Conservation (phyloP, 805 yeast species). For the Metschnikowia similis region DNA sequence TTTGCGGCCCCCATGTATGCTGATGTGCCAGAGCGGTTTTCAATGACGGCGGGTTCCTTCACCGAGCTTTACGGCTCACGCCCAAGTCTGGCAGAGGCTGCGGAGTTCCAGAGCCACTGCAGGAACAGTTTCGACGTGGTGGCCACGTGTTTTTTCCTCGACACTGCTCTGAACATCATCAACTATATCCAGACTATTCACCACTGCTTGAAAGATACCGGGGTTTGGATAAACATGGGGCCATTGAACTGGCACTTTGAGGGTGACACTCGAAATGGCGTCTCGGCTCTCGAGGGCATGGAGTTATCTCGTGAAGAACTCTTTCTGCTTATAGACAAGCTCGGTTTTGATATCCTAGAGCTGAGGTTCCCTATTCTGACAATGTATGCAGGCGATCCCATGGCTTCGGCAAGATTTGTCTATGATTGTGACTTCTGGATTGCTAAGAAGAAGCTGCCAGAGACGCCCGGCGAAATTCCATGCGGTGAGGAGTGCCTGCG, state of each 20-base stretch:
- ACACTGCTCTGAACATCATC: conserved; percentile 56
- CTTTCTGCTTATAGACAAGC: conserved; percentile 35
- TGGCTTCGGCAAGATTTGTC: conserved; percentile 49
- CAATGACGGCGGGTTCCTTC: conserved; percentile 72
- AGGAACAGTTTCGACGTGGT: conserved; percentile 39
- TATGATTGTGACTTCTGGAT: conserved; percentile 72
- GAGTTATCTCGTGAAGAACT: conserved; percentile 60
- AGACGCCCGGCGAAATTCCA: no score
- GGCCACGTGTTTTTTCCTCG: conserved; percentile 58
- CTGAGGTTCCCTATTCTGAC: conserved; percentile 43
- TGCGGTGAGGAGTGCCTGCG: no score
- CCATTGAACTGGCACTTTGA: conserved; percentile 74
- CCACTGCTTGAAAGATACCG: conserved; percentile 42
- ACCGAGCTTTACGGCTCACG: conserved; percentile 56
- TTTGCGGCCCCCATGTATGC: conserved; percentile 1
- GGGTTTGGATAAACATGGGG: conserved; percentile 63
- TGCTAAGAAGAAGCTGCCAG: conserved; percentile 6
- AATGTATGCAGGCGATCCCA: conserved; percentile 50
- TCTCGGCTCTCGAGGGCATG: conserved; percentile 40
- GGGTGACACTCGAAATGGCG: conserved; percentile 24
- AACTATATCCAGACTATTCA: conserved; percentile 51
- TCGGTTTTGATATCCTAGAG: conserved; percentile 50
- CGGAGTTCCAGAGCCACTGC: conserved; percentile 30
- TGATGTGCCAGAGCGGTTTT: conserved; percentile 44
- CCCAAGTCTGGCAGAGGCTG: conserved; percentile 27